These are phyloP conservation scores for Colletotrichum phormii DNA, from an alignment of 2,329 filamentous ascomycete species.

Conservation along the genomic window DNA sequence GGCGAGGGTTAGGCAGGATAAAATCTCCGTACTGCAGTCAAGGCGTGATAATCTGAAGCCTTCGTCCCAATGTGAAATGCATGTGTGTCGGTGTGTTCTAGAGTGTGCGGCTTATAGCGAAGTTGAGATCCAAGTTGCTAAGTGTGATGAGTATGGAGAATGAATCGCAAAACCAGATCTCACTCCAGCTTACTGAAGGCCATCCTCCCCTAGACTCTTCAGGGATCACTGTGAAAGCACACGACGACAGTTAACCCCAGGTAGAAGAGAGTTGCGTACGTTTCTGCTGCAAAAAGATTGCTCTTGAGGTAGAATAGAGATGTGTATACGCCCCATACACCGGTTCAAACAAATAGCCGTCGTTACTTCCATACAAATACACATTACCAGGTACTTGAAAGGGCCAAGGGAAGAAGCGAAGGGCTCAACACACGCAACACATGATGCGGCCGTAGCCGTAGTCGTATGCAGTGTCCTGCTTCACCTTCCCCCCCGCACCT, in stretches of 20 bases:
- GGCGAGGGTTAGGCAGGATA: background rate
- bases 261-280: background rate
- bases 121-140: too few relatives aligned
- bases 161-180: too few relatives aligned
- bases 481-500: background rate
- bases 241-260: background rate
- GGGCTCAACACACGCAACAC: background rate
- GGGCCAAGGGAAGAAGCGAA: background rate
- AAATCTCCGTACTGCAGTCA: background rate
- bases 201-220: too few relatives aligned
- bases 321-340: conserved; percentile 34
- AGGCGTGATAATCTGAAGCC: background rate
- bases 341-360: conserved; percentile 12
- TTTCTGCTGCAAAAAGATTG: background rate
- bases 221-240: too few relatives aligned
- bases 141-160: too few relatives aligned
- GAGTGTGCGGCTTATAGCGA: too few relatives aligned
- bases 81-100: background rate
- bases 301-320: conserved; percentile 7
- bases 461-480: background rate
- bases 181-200: rapidly evolving
- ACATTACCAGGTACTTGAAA: conserved; percentile 23
- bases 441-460: background rate
- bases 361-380: conserved; percentile 35
- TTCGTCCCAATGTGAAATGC: background rate